A percentile compares a stretch with the other conserved stretches of the same genome.
Evolutionary conservation across 345 rosid genomes (phyloP).

Genomic region (sweet orange (Citrus sinensis)): DNA sequence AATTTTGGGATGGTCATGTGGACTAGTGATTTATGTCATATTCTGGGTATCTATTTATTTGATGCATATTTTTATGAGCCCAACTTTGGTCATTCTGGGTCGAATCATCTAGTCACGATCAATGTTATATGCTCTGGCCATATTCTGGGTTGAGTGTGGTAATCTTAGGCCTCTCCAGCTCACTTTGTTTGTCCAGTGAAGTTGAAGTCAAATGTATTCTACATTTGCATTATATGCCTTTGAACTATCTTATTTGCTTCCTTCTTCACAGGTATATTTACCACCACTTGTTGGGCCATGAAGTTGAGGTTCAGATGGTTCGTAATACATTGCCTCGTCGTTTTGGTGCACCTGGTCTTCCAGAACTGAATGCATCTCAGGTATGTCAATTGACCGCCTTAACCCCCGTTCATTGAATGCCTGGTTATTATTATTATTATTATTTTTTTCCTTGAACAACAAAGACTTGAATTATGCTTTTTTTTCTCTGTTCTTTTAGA

Average conservation of each 20-base stretch:
- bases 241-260: background rate
- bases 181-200: background rate
- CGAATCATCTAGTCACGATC: background rate
- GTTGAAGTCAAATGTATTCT: background rate
- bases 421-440: background rate
- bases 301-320: conserved; percentile 95
- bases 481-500: background rate
- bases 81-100: background rate
- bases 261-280: conserved; percentile 68
- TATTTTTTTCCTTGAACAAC: background rate
- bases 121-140: background rate
- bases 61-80: background rate
- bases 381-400: conserved; percentile 31
- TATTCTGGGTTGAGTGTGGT: background rate
- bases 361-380: conserved; percentile 99
- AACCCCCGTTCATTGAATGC: background rate
- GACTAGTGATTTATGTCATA: background rate
- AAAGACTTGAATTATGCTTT: background rate
- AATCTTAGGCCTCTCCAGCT: background rate
- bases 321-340: conserved; percentile 91
- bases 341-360: conserved; percentile 99
- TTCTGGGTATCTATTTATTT: background rate
- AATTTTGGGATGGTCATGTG: background rate
- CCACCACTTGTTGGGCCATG: conserved; percentile 97
- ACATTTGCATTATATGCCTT: background rate